These are phyloP conservation scores for Amanita polypyramis DNA, from an alignment of 768 basidiomycete species.

Conservation along the genomic window DNA sequence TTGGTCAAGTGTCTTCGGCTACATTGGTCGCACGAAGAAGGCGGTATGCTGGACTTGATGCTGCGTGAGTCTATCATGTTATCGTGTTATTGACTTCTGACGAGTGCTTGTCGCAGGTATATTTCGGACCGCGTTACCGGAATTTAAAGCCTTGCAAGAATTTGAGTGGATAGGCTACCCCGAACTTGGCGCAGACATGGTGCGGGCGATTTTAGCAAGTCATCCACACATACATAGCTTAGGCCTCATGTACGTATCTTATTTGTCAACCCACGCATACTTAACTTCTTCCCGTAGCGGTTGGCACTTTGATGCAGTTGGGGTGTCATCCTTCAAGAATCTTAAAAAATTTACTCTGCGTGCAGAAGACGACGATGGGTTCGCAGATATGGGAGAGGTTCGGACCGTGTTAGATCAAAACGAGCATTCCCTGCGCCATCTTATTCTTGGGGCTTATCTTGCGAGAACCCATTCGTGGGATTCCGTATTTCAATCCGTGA, in stretches of 20 bases:
- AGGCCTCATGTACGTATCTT: constrained; percentile 38
- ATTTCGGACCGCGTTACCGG: constrained; percentile 52
- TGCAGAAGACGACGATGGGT: constrained; percentile 63
- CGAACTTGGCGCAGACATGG: constrained; percentile 58
- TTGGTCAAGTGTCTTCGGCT: constrained; percentile 48
- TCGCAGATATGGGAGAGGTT: constrained; percentile 61
- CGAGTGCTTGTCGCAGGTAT: constrained; percentile 27
- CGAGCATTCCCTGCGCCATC: constrained; percentile 42
- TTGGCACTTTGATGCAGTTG: constrained; percentile 67
- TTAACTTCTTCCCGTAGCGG: constrained; percentile 27
- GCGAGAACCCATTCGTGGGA: constrained; percentile 59
- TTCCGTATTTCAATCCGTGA: constrained; percentile 47
- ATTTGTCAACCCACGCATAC: background rate
- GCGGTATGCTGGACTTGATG: constrained; percentile 56
- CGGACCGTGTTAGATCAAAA: constrained; percentile 55
- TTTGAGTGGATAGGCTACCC: constrained; percentile 77
- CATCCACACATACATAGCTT: constrained; percentile 45
- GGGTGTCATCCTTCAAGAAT: constrained; percentile 50
- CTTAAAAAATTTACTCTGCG: constrained; percentile 58
- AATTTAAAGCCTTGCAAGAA: constrained; percentile 48
- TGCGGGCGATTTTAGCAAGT: constrained; percentile 41
- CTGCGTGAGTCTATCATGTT: constrained; percentile 25
- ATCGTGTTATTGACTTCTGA: background rate
- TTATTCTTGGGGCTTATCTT: constrained; percentile 63
- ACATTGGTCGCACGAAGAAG: constrained; percentile 64